Evolutionary conservation across 768 basidiomycete genomes (phyloP), one percentile per base, ranked within the genome.

Genomic region (Lactarius hatsudake): DNA sequence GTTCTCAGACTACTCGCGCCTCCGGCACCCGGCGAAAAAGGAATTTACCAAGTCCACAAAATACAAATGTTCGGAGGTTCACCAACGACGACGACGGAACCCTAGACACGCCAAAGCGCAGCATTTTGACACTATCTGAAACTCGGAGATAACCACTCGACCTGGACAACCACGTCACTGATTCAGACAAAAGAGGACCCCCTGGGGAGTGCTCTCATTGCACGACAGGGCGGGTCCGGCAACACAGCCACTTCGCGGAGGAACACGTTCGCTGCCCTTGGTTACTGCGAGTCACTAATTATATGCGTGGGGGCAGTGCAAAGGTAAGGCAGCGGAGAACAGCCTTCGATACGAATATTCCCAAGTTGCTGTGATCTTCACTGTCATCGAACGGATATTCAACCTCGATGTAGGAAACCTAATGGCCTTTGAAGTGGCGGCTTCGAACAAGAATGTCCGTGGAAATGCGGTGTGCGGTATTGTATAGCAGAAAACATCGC

Each of bases 291-390:
- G 32, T 57, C 32, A 55, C n/a, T 57, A 13, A 56, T 45, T 42
- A 34, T 28, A 62, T 26, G 32, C 13, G 42, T 63, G 36, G 28
- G 38, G 67, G 67, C 67, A 4, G 67, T 68, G 67, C 45, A 45
- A 30, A 64, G 20, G 5, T 40, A 17, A 30, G 40, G 30, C 59
- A 43, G 66, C 66, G 36, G 30, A 42, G 66, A 64, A 68, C 67
- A 68, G 67, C 67, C 66, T 30, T 54, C n/a, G 30, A 32, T 34
- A 34, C 48, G 30, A 59, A 53, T 42, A 59, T 67, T 56, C 56
- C 28, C 59, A 59, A 59, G 30, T 23, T 53, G 51, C 51, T 53
- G 51, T 53, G 51, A 15, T 53, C 26, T 53, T 53, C 51, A 26
- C 51, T 53, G 51, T 53, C 51, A 53, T 23, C 26, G 13, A 53